A percentile compares a stretch with the other conserved stretches of the same genome.
Conservation (phyloP, 441 rosid species). For the Mallotus repandus region DNA sequence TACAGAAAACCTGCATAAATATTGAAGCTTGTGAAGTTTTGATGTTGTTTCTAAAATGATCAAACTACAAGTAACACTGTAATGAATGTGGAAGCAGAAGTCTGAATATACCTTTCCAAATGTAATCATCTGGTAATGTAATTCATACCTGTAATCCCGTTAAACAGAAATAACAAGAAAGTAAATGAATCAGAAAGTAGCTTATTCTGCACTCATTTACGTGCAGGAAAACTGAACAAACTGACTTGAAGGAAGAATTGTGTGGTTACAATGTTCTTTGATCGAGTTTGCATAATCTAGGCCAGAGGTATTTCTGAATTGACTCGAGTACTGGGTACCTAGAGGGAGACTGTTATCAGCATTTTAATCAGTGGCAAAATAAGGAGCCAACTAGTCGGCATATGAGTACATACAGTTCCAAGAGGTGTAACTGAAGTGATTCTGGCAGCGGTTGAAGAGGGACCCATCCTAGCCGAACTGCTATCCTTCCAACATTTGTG, state of each 20-base stretch:
- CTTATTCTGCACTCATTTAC: slow-evolving; percentile 1
- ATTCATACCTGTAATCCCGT: slow-evolving; percentile 69
- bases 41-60: slow-evolving; percentile 20
- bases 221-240: slow-evolving; percentile 8
- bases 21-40: slow-evolving; percentile 23
- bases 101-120: slow-evolving; percentile 75
- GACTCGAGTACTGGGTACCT: slow-evolving; percentile 96
- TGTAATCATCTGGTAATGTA: slow-evolving; percentile 97
- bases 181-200: slow-evolving; percentile 14
- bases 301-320: slow-evolving; percentile 96
- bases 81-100: slow-evolving; percentile 21
- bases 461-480: slow-evolving; percentile 99
- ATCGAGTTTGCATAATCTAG: slow-evolving; percentile 95
- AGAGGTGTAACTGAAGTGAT: slow-evolving; percentile 88
- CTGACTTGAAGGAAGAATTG: slow-evolving; percentile 26
- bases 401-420: slow-evolving; percentile 71
- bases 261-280: slow-evolving; percentile 77
- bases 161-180: slow-evolving; percentile 22
- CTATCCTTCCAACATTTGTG: slow-evolving; percentile 97
- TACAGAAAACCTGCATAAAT: slow-evolving; percentile 88
- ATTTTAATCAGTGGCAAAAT: slow-evolving; percentile 15
- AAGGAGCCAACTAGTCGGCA: slow-evolving; percentile 12
- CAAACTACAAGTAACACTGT: slow-evolving; percentile 5
- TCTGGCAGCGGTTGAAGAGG: slow-evolving; percentile 98
- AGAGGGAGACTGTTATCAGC: slow-evolving; percentile 31